A percentile compares a stretch with the other conserved stretches of the same genome.
Conservation (phyloP, 2,329 filamentous ascomycete species). For the Fusarium musae region DNA sequence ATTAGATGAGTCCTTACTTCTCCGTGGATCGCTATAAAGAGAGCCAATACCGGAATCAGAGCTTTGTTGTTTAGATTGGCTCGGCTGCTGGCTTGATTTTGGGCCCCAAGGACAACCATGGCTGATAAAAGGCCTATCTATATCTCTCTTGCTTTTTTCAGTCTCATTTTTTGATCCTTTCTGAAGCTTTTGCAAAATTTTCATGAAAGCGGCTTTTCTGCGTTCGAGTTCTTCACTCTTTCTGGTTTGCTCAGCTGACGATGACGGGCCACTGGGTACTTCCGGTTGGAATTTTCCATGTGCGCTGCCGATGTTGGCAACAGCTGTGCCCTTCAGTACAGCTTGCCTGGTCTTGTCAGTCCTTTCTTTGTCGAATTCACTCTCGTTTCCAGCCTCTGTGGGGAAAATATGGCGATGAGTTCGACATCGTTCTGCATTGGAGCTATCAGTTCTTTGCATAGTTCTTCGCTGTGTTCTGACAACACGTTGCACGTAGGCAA, state of each 20-base stretch:
- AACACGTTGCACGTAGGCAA: conserved; percentile 31
- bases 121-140: neutral
- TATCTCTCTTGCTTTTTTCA: neutral
- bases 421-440: neutral
- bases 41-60: conserved; percentile 19
- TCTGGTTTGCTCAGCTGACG: neutral
- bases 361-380: neutral
- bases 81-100: neutral
- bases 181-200: conserved; percentile 45
- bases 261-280: neutral
- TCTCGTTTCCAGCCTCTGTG: neutral
- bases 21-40: neutral
- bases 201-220: conserved; percentile 43
- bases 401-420: neutral
- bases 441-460: conserved; percentile 11
- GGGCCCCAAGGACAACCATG: conserved; percentile 6
- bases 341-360: conserved; percentile 22
- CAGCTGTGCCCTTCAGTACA: conserved; percentile 32
- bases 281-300: neutral
- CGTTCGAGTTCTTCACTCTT: conserved; percentile 7
- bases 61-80: neutral
- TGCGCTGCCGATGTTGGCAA: conserved; percentile 17
- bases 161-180: neutral
- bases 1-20: conserved; percentile 19
- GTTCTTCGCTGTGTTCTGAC: neutral